Percentiles rank a stretch among this genome's conserved stretches.
Evolutionary conservation across 2,329 filamentous ascomycete species (phyloP).

Genomic region (Epicoccum sorghinum): DNA sequence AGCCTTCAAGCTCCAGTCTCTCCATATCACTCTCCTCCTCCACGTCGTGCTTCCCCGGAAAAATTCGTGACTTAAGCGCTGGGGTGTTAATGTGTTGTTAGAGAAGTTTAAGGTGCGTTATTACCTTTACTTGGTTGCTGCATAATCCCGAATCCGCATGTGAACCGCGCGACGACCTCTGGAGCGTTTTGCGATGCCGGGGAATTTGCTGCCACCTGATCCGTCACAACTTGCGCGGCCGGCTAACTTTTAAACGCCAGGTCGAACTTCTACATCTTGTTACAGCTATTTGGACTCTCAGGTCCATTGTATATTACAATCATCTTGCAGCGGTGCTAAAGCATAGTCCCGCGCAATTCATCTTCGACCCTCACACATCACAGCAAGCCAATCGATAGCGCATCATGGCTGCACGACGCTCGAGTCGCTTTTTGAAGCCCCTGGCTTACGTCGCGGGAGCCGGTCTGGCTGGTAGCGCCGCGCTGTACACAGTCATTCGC

Average conservation of each 20-base stretch:
- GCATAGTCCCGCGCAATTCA: background rate
- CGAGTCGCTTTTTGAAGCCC: conserved; percentile 59
- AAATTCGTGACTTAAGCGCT: conserved; percentile 10
- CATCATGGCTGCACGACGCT: conserved; percentile 44
- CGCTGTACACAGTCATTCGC: conserved; percentile 69
- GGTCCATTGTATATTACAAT: background rate
- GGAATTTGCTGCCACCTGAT: conserved; percentile 7
- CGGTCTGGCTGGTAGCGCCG: conserved; percentile 59
- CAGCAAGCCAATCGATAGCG: conserved; percentile 17
- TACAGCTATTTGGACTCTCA: conserved; percentile 8
- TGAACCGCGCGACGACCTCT: background rate
- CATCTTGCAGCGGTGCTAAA: conserved; percentile 4
- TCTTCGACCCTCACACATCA: conserved; percentile 7
- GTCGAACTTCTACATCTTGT: conserved; percentile 10
- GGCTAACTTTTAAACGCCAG: conserved; percentile 12
- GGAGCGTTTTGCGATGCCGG: conserved; percentile 7
- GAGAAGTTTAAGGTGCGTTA: conserved; percentile 11
- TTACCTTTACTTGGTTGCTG: background rate
- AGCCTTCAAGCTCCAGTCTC: conserved; percentile 15
- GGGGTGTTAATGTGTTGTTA: conserved; percentile 8
- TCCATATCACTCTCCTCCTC: conserved; percentile 14
- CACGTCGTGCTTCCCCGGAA: conserved; percentile 17
- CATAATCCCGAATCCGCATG: conserved; percentile 4
- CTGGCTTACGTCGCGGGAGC: conserved; percentile 65
- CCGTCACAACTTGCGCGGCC: conserved; percentile 14